phyloP scores from a whole-genome alignment of 169 alveolate genomes.

The Plasmodium gonderi region DNA sequence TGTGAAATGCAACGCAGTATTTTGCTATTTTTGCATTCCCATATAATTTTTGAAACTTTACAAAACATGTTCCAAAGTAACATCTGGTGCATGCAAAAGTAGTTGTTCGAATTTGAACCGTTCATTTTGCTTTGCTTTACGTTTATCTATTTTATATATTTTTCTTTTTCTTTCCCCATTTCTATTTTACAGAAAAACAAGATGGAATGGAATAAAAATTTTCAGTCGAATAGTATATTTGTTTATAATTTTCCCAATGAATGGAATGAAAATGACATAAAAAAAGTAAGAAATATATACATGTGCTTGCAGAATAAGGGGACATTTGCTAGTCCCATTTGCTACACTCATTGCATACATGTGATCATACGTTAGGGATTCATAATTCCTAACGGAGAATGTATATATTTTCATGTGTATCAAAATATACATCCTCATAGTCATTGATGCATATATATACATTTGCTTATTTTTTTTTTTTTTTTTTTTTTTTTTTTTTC shows the following conservation, averaged over 20 bases:
- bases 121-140: neutral
- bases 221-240: conserved; percentile 53
- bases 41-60: neutral
- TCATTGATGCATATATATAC: neutral
- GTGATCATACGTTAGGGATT: neutral
- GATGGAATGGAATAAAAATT: conserved; percentile 63
- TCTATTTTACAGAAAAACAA: conserved; percentile 4
- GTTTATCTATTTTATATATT: neutral
- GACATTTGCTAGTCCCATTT: neutral
- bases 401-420: neutral
- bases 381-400: neutral
- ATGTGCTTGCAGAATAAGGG: neutral
- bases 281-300: conserved; percentile 30
- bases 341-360: neutral
- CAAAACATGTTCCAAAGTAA: no score
- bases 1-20: no score
- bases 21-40: no score
- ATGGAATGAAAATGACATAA: conserved; percentile 61
- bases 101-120: neutral
- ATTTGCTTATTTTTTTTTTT: neutral
- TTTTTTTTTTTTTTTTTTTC: neutral
- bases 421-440: neutral
- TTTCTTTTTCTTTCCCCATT: neutral
- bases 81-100: no score
- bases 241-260: conserved; percentile 69